Percentiles rank a stretch among this genome's conserved stretches.
phyloP scores from a whole-genome alignment of 2,329 filamentous ascomycete species.

The Esteya vermicola region DNA sequence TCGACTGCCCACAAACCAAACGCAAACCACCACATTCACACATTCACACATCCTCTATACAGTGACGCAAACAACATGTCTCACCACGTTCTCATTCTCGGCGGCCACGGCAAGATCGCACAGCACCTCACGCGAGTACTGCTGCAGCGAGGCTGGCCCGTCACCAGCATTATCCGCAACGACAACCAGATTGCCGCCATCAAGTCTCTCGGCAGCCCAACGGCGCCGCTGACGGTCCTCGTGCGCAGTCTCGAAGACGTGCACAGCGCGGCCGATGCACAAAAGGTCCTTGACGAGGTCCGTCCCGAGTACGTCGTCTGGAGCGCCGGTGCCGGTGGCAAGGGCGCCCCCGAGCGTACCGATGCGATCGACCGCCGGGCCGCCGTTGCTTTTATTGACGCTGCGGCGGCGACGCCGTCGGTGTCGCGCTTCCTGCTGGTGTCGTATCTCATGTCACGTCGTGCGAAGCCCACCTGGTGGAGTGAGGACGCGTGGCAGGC shows the following conservation, averaged over 20 bases:
- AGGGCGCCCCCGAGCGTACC: slow-evolving; percentile 34
- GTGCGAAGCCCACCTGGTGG: slow-evolving; percentile 40
- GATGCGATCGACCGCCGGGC: slow-evolving; percentile 44
- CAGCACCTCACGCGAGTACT: slow-evolving; percentile 64
- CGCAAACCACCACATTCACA: too few species aligned
- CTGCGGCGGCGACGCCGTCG: slow-evolving; percentile 36
- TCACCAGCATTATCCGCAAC: slow-evolving; percentile 65
- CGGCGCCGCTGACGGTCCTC: slow-evolving; percentile 35
- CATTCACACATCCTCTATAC: too few species aligned
- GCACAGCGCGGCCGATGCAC: slow-evolving; percentile 46
- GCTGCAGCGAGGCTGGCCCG: slow-evolving; percentile 58
- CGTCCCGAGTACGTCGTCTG: slow-evolving; percentile 54
- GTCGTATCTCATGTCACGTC: slow-evolving; percentile 44
- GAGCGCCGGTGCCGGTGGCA: slow-evolving; percentile 50
- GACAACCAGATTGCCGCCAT: slow-evolving; percentile 53
- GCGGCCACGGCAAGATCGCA: slow-evolving; percentile 70
- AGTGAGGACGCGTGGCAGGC: slow-evolving; percentile 30
- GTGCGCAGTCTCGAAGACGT: slow-evolving; percentile 60
- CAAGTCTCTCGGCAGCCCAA: slow-evolving; percentile 34
- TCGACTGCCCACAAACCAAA: too few species aligned
- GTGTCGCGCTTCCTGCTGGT: slow-evolving; percentile 51
- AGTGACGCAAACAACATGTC: too few species aligned
- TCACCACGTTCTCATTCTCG: slow-evolving; percentile 55
- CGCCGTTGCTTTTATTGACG: slow-evolving; percentile 46
- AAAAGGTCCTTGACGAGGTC: slow-evolving; percentile 44